phyloP scores from a whole-genome alignment of 108 stramenopile species.

The Cyclotella baltica region DNA sequence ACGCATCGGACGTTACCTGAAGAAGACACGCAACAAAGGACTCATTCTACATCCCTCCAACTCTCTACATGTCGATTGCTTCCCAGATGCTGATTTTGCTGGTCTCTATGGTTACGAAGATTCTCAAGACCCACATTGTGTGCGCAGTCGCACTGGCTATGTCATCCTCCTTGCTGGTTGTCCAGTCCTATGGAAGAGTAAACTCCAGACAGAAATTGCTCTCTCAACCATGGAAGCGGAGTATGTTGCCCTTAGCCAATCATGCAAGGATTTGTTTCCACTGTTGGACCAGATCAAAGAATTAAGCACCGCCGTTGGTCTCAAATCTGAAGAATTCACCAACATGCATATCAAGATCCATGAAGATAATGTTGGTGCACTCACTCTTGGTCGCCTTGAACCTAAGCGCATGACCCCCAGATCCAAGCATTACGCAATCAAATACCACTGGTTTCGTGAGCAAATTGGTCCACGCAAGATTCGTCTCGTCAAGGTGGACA shows the following conservation, averaged over 20 bases:
- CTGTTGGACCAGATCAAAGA: conserved; percentile 23
- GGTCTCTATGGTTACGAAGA: no score
- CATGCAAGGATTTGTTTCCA: conserved; percentile 53
- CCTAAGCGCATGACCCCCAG: conserved; percentile 40
- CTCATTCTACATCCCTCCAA: conserved; percentile 35
- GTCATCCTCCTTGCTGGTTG: conserved; percentile 45
- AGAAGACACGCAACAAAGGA: conserved; percentile 16
- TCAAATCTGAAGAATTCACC: not conserved
- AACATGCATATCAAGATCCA: conserved; percentile 44
- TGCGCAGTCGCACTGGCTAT: conserved; percentile 67
- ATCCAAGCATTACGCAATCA: conserved; percentile 50
- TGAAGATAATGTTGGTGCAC: conserved; percentile 67
- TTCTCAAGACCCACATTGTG: no score
- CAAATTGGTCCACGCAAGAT: conserved; percentile 13
- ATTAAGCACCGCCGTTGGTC: not conserved
- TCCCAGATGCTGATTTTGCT: no score
- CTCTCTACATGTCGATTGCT: conserved; percentile 42
- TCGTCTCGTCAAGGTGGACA: conserved; percentile 19
- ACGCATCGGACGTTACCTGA: conserved; percentile 13
- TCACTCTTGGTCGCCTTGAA: conserved; percentile 35
- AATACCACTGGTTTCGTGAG: conserved; percentile 49
- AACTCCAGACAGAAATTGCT: conserved; percentile 60
- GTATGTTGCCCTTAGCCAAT: conserved; percentile 46
- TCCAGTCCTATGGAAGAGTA: conserved; percentile 60
- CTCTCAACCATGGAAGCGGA: conserved; percentile 66